Evolutionary conservation across 129 eudicot species (phyloP), one percentile per base, ranked within the genome.

Genomic region (Calendula officinalis): DNA sequence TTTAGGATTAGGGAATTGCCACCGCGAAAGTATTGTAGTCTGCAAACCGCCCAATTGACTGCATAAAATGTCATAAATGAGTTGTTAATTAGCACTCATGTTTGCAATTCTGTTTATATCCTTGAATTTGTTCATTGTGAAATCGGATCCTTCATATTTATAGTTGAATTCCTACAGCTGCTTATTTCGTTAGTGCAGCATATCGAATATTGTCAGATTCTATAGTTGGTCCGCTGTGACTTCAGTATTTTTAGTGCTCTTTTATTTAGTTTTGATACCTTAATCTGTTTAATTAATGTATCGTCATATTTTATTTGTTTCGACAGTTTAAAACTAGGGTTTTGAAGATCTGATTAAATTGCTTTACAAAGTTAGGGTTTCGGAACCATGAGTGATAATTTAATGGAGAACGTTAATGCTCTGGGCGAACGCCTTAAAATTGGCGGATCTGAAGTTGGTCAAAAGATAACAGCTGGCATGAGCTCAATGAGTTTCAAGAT

Each of bases 401-500:
- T 92, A 89, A 81, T 85, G 89, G 99, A 92, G 5, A 92, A 88
- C 72, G 96, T 92, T 46, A 88, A 53, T 12, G 81, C 86, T 12
- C 71, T 92, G 2, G 81, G 96, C 2, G 96, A 92, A 81, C 85
- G 92, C 6, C 73, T 88, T 61, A 92, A 78, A 80, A 86, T 82
- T 3, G 88, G 95, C n/a, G 94, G 97, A 41, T 69, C 94, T 16
- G 96, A 92, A 75, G 99, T 92, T 7, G 76, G 96, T 10, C 89
- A 81, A 56, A 92, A 88, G 80, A 81, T 92, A 13, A 88, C 71
- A 48, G 99, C 88, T 14, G 87, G 99, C 5, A 52, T 92, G 79
- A 92, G 91, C 63, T 88, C 99, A 4, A 78, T 92, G 86, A 88
- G 96, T 75, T 83, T 83, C 67, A 90, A 87, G 69, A 84, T 90